A percentile compares a stretch with the other conserved stretches of the same genome.
Evolutionary conservation across 2,329 filamentous ascomycete species (phyloP).

Genomic region (Alternaria incomplexa): DNA sequence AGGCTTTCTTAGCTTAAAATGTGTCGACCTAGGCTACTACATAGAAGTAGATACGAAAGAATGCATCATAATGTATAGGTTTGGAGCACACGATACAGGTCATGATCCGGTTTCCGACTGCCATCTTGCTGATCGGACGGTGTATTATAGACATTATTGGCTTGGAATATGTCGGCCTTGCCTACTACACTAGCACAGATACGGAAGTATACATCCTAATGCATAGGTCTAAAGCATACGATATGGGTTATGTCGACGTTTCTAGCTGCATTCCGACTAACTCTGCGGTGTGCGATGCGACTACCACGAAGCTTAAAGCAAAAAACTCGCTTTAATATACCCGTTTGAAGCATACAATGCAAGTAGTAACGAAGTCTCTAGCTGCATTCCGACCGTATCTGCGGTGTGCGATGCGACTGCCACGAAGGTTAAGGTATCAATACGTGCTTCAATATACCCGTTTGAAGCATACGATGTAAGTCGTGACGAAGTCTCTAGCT

Average conservation of each 20-base stretch:
- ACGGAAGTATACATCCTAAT: neutral
- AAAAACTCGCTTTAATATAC: neutral
- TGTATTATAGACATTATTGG: neutral
- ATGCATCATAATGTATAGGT: fast-evolving
- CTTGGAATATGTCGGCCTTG: neutral
- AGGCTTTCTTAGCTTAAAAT: neutral
- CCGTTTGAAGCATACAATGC: neutral
- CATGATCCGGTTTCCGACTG: neutral
- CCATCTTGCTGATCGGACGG: neutral
- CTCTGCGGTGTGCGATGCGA: neutral
- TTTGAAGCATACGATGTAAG: neutral
- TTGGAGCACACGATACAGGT: neutral
- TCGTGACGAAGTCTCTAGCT: too few species aligned
- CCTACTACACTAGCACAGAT: neutral
- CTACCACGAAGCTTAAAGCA: neutral
- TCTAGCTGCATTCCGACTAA: neutral
- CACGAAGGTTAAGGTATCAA: neutral
- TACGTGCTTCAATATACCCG: neutral
- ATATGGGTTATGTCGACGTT: neutral
- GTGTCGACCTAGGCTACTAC: neutral
- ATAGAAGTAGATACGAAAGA: neutral
- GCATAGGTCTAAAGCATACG: neutral
- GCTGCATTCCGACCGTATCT: neutral
- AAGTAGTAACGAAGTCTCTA: neutral
- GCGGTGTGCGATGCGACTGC: neutral